Evolutionary conservation across 2,329 filamentous ascomycete genomes (phyloP).

Genomic region (Xylariaceae sp.): DNA sequence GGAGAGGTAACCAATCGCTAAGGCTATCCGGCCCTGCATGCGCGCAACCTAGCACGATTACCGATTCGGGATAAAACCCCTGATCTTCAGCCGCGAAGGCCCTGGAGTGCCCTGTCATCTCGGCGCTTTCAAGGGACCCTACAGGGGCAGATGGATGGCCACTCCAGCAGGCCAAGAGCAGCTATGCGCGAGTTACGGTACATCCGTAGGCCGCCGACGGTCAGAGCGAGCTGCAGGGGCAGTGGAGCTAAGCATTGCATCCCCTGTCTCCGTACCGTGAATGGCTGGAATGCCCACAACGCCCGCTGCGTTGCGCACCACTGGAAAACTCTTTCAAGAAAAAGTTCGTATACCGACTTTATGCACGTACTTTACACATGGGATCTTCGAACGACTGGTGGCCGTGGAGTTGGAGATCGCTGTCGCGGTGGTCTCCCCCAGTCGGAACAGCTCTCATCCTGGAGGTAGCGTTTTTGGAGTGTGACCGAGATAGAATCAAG

Average conservation of each 20-base stretch:
- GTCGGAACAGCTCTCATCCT: no score
- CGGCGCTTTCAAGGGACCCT: neutral
- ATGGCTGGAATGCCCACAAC: slow-evolving; percentile 17
- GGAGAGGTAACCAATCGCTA: neutral
- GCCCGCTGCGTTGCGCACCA: slow-evolving; percentile 7
- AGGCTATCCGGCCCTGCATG: neutral
- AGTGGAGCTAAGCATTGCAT: neutral
- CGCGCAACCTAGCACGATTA: neutral
- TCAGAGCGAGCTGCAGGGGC: slow-evolving; percentile 10
- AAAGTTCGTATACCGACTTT: neutral
- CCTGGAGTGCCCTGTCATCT: neutral
- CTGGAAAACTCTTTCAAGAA: neutral
- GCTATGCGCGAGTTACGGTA: neutral
- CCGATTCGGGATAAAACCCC: neutral
- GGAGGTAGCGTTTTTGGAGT: no score
- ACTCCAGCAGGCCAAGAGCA: neutral
- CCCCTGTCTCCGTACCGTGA: slow-evolving; percentile 22
- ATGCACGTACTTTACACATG: no score
- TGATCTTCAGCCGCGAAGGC: slow-evolving; percentile 15
- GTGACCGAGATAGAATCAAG: no score
- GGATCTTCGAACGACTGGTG: no score
- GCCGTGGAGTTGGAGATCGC: no score
- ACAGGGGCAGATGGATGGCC: neutral
- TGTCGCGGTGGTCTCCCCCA: no score
- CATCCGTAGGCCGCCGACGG: slow-evolving; percentile 7